Percentiles rank a stretch among this genome's conserved stretches.
These are phyloP conservation scores for Takakia lepidozioides DNA, from an alignment of 225 moss, liverwort and hornwort genomes.

Conservation along the genomic window DNA sequence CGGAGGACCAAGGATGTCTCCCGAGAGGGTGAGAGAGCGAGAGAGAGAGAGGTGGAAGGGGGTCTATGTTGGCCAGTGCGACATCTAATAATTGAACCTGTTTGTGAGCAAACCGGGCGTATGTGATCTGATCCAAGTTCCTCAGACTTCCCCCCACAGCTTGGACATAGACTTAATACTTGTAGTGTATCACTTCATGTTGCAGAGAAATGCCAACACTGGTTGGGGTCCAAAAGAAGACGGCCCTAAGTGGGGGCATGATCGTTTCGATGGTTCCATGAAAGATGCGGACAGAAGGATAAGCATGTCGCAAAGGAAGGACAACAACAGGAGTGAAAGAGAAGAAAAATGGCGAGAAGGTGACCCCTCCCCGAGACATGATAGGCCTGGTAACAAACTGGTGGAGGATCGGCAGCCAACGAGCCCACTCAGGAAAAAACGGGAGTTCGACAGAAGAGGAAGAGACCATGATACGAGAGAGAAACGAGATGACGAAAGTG, in stretches of 20 bases:
- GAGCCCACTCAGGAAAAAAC: no score
- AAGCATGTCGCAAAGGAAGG: conserved; percentile 29
- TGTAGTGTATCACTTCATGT: background rate
- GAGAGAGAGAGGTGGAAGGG: no score
- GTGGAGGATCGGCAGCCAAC: conserved; percentile 3
- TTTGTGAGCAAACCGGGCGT: no score
- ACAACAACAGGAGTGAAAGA: conserved; percentile 13
- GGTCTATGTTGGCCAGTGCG: no score
- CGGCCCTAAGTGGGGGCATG: conserved; percentile 49
- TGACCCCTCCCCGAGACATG: background rate
- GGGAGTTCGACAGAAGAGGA: conserved; percentile 6
- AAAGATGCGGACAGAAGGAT: conserved; percentile 54
- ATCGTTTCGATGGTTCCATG: conserved; percentile 57
- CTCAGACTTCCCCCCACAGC: no score
- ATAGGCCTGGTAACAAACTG: background rate
- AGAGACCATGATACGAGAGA: conserved; percentile 13
- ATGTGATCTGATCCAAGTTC: no score
- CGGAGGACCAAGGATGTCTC: no score
- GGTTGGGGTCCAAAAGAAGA: conserved; percentile 81
- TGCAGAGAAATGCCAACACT: conserved; percentile 86
- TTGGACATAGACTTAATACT: no score
- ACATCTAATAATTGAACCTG: no score
- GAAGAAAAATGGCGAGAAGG: conserved; percentile 13
- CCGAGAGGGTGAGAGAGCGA: no score
- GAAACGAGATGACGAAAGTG: background rate